Conservation (phyloP, 1,284 basidiomycete species). For the Ceratobasidium sp. region DNA sequence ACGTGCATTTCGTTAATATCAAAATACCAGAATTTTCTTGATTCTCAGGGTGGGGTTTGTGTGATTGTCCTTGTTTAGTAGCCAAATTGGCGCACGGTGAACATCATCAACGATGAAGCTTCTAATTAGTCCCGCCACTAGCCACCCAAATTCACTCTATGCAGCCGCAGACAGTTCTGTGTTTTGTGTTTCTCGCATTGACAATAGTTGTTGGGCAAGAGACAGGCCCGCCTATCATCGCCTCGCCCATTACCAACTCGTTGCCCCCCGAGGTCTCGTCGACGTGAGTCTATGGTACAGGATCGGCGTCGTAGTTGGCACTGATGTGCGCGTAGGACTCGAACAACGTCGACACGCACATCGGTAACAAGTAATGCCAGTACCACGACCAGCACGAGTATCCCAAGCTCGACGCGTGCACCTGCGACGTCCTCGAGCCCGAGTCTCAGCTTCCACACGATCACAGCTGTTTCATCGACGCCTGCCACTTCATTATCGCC, state of each 20-base stretch:
- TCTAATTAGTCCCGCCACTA: conserved; percentile 35
- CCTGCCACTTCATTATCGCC: conserved; percentile 19
- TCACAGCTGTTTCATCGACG: conserved; percentile 34
- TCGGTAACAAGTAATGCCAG: conserved; percentile 11
- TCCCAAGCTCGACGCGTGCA: conserved; percentile 38
- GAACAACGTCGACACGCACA: conserved; percentile 31
- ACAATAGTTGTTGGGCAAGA: conserved; percentile 24
- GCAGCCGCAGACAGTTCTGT: neutral
- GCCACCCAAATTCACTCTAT: conserved; percentile 14
- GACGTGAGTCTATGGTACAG: conserved; percentile 5
- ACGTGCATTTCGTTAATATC: conserved; percentile 42
- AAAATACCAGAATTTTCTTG: conserved; percentile 38
- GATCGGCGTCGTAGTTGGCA: neutral
- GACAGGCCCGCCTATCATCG: conserved; percentile 41
- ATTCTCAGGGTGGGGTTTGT: neutral
- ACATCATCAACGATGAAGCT: conserved; percentile 12
- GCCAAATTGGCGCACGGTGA: too few relatives aligned
- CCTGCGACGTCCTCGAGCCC: conserved; percentile 33
- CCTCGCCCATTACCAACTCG: conserved; percentile 31
- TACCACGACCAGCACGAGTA: conserved; percentile 28
- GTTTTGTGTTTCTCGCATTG: neutral
- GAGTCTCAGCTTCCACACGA: conserved; percentile 17
- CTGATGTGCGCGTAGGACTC: conserved; percentile 20
- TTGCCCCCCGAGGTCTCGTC: conserved; percentile 6
- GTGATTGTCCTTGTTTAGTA: neutral